phyloP scores from a whole-genome alignment of 1,284 basidiomycete species.

The Pseudozyma sp. region DNA sequence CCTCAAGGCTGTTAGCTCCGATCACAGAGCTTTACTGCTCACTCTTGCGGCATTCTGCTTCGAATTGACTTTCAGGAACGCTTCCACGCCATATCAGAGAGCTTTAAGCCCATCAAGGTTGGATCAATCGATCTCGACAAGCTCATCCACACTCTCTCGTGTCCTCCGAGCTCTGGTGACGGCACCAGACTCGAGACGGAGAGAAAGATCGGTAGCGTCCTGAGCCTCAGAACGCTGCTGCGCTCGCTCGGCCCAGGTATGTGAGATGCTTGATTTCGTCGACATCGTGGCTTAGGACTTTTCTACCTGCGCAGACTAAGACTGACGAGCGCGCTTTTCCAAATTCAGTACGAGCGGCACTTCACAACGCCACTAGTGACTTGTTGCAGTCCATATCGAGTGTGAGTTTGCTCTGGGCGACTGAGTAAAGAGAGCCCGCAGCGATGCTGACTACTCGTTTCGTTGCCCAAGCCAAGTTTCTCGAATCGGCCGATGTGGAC shows the following conservation, averaged over 20 bases:
- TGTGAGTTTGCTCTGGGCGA: slow-evolving; percentile 70
- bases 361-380: slow-evolving; percentile 74
- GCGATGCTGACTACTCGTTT: no score
- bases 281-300: no score
- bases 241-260: slow-evolving; percentile 30
- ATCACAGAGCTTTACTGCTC: no score
- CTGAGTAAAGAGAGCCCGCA: no score
- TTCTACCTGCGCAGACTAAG: no score
- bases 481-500: slow-evolving; percentile 77
- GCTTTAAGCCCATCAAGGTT: slow-evolving; percentile 75
- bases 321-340: no score
- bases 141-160: slow-evolving; percentile 73
- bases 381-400: slow-evolving; percentile 76
- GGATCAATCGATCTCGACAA: slow-evolving; percentile 84
- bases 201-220: slow-evolving; percentile 79
- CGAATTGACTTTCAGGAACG: slow-evolving; percentile 72
- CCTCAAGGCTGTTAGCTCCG: no score
- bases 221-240: slow-evolving; percentile 77
- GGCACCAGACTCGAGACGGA: slow-evolving; percentile 73
- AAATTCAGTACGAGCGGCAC: slow-evolving; percentile 74
- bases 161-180: slow-evolving; percentile 18
- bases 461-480: slow-evolving; percentile 73
- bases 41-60: no score
- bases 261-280: background rate
- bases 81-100: slow-evolving; percentile 78